These are phyloP conservation scores for Candida methanosorbosa DNA, from an alignment of 805 yeast species.

Conservation along the genomic window DNA sequence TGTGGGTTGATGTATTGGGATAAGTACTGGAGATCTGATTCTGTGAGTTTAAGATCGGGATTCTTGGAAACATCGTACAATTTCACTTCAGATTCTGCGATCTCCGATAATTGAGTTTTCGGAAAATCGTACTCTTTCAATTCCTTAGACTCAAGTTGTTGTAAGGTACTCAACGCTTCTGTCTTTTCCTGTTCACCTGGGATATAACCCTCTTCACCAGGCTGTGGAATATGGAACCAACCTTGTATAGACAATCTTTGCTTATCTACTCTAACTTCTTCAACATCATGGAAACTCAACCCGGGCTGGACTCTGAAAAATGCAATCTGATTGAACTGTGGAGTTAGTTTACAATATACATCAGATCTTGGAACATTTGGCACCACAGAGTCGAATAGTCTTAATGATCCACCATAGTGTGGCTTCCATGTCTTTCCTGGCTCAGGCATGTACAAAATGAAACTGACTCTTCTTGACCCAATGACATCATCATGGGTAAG, in stretches of 20 bases:
- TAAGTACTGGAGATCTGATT: conserved; percentile 42
- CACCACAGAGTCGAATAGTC: conserved; percentile 77
- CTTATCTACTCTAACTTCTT: conserved; percentile 87
- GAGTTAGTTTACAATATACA: conserved; percentile 58
- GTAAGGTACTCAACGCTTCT: conserved; percentile 68
- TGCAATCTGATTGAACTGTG: conserved; percentile 94
- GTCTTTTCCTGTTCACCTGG: conserved; percentile 77
- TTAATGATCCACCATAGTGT: conserved; percentile 86
- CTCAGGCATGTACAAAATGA: conserved; percentile 86
- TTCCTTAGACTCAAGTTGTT: conserved; percentile 68
- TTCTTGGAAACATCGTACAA: conserved; percentile 14
- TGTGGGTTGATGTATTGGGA: conserved; percentile 46
- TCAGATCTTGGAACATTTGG: conserved; percentile 90
- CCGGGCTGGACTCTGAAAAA: conserved; percentile 97
- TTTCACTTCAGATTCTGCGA: conserved; percentile 13
- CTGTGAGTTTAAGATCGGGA: conserved; percentile 19
- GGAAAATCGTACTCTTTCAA: conserved; percentile 80
- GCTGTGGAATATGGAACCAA: conserved; percentile 97
- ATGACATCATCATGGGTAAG: conserved; percentile 97
- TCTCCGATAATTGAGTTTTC: conserved; percentile 31
- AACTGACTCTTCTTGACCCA: conserved; percentile 89
- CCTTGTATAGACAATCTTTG: conserved; percentile 93
- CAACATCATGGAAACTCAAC: conserved; percentile 93
- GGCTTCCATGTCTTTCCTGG: conserved; percentile 87
- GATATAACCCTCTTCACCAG: conserved; percentile 78